phyloP scores from a whole-genome alignment of 805 yeast species.

The Maudiozyma saulgeensis region DNA sequence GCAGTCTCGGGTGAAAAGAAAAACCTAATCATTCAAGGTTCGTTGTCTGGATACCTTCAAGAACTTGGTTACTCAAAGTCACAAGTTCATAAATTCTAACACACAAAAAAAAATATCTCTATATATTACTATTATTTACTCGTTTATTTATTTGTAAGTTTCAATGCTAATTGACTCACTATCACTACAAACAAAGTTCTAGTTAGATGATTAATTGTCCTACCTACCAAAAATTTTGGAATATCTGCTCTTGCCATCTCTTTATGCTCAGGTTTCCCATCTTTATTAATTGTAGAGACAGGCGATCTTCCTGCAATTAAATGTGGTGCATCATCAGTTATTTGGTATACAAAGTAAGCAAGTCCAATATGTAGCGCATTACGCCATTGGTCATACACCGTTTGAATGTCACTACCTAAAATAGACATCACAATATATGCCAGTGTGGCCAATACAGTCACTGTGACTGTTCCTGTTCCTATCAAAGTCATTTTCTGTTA shows the following conservation, averaged over 20 bases:
- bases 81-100: conserved; percentile 78
- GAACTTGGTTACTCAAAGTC: conserved; percentile 84
- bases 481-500: too few species aligned
- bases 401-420: neutral
- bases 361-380: neutral
- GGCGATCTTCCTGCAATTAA: neutral
- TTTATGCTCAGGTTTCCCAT: neutral
- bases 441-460: neutral
- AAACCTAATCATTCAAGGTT: conserved; percentile 91
- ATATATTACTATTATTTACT: neutral
- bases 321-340: neutral
- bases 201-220: neutral
- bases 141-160: too few species aligned
- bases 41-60: conserved; percentile 72
- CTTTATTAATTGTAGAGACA: neutral
- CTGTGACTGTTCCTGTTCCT: neutral
- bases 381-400: neutral
- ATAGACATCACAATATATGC: neutral
- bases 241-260: neutral
- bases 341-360: neutral
- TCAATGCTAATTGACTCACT: neutral
- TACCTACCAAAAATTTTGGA: neutral
- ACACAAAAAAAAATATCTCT: too few species aligned
- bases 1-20: conserved; percentile 79
- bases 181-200: neutral